These are phyloP conservation scores for Durusdinium trenchii DNA, from an alignment of 73 alveolate species.

Conservation along the genomic window DNA sequence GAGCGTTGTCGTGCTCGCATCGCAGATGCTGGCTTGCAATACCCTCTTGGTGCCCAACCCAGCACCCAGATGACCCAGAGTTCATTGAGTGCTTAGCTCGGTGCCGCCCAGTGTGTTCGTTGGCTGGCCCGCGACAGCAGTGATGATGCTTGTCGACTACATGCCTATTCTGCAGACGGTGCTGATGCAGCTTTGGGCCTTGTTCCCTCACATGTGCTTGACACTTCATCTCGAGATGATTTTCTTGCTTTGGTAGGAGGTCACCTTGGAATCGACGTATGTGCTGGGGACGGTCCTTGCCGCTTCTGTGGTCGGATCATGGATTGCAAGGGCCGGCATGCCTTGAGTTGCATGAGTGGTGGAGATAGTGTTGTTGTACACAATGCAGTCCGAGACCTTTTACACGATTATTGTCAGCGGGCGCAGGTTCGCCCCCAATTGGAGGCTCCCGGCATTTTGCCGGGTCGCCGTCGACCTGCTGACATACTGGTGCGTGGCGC, in stretches of 20 bases:
- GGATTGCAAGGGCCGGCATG: slow-evolving; percentile 43
- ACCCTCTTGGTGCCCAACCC: background rate
- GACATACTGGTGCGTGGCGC: background rate
- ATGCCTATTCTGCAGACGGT: no score
- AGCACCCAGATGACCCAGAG: background rate
- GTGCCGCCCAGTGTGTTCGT: no score
- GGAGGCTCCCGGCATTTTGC: slow-evolving; percentile 13
- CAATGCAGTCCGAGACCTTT: background rate
- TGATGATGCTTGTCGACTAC: no score
- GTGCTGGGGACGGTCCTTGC: background rate
- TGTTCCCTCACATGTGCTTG: no score
- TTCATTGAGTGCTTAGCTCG: no score
- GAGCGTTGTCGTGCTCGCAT: background rate
- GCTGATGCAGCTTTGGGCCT: no score
- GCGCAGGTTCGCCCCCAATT: background rate
- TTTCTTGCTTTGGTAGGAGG: no score
- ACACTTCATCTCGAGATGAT: no score
- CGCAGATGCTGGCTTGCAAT: background rate
- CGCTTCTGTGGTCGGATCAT: background rate
- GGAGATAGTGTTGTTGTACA: background rate
- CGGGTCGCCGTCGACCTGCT: slow-evolving; percentile 33
- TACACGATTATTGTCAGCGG: slow-evolving; percentile 16
- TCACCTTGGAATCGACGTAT: slow-evolving; percentile 27
- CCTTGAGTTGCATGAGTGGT: slow-evolving; percentile 21
- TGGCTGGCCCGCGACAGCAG: no score